phyloP scores from a whole-genome alignment of 768 basidiomycete species.

The Gyrodon lividus region DNA sequence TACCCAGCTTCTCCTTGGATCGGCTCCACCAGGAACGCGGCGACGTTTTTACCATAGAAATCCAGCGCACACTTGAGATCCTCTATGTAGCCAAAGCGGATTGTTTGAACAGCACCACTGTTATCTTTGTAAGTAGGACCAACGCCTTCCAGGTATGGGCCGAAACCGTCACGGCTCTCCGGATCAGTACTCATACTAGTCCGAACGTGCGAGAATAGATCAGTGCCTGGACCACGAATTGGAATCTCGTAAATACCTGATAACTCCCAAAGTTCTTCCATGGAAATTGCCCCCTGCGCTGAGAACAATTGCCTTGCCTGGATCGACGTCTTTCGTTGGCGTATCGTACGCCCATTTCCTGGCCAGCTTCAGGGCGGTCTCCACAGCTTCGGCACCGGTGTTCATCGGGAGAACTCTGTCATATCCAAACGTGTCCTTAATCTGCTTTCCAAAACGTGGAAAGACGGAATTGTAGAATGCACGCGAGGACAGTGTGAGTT shows the following conservation, averaged over 20 bases:
- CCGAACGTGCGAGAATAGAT: constrained; percentile 17
- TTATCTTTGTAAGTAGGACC: constrained; percentile 73
- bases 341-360: constrained; percentile 98
- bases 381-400: constrained; percentile 97
- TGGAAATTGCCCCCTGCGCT: constrained; percentile 93
- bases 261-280: constrained; percentile 86
- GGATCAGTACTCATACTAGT: constrained; percentile 92
- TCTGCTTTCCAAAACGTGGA: constrained; percentile 82
- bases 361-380: constrained; percentile 93
- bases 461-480: constrained; percentile 96
- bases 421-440: constrained; percentile 84
- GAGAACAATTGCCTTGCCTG: constrained; percentile 79
- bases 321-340: constrained; percentile 50
- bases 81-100: constrained; percentile 80
- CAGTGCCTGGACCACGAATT: background rate
- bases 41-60: constrained; percentile 75
- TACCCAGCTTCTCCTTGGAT: constrained; percentile 99
- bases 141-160: constrained; percentile 83
- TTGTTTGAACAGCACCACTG: constrained; percentile 46
- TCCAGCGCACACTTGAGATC: constrained; percentile 84
- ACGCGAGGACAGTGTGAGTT: constrained; percentile 89
- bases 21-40: constrained; percentile 94
- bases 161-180: constrained; percentile 82
- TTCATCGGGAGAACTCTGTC: constrained; percentile 99
- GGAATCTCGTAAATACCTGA: constrained; percentile 47